Evolutionary conservation across 108 stramenopile genomes (phyloP).

Genomic region (Ochromonas danica): DNA sequence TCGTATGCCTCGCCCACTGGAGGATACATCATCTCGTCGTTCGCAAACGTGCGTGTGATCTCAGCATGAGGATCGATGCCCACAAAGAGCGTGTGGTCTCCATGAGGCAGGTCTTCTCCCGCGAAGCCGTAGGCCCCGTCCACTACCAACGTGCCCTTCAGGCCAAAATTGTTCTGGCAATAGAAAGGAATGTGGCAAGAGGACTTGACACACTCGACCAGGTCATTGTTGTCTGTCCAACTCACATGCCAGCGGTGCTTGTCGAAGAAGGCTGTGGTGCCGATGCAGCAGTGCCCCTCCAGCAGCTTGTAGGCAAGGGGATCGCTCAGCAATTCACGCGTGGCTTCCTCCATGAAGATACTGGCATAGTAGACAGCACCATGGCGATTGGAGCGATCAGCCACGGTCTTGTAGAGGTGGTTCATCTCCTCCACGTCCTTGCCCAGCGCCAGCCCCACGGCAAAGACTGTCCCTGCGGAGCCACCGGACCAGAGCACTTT

Average conservation of each 20-base stretch:
- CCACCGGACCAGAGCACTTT: neutral
- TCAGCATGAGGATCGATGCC: slow-evolving; percentile 20
- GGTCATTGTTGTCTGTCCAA: slow-evolving; percentile 2
- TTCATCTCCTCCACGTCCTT: neutral
- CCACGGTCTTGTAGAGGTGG: neutral
- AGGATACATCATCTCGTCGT: neutral
- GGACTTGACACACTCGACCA: neutral
- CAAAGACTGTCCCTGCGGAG: neutral
- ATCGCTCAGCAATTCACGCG: neutral
- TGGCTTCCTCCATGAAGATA: neutral
- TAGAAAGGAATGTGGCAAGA: slow-evolving; percentile 27
- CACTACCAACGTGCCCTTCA: neutral
- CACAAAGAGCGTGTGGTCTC: neutral
- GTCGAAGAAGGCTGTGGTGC: neutral
- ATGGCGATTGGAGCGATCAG: neutral
- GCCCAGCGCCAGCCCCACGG: neutral
- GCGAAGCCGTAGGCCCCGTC: slow-evolving; percentile 18
- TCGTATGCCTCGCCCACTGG: neutral
- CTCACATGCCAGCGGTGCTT: slow-evolving; percentile 13
- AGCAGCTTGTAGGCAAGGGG: neutral
- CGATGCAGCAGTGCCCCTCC: neutral
- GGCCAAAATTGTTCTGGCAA: neutral
- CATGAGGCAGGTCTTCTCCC: neutral
- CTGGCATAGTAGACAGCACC: slow-evolving; percentile 9
- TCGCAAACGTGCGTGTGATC: neutral